A percentile compares a stretch with the other conserved stretches of the same genome.
Evolutionary conservation across 441 rosid species (phyloP).

Genomic region (Cnidoscolus chayamansa): DNA sequence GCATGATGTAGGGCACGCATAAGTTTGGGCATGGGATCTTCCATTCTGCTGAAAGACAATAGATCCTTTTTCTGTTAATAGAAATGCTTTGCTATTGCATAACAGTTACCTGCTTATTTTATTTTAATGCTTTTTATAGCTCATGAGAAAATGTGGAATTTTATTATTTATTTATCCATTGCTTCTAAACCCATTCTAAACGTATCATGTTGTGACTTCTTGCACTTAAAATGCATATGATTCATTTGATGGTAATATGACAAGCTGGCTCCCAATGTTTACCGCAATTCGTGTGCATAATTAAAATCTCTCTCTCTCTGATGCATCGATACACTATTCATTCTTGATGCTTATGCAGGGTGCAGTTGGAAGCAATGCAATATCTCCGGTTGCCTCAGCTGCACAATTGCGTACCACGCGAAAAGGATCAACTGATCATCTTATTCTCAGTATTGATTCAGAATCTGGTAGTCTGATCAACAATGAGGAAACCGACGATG

Average conservation of each 20-base stretch:
- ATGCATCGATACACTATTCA: slow-evolving; percentile 13
- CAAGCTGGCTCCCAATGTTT: background rate
- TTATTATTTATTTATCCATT: background rate
- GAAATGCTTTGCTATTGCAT: background rate
- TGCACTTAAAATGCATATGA: background rate
- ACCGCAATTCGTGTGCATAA: background rate
- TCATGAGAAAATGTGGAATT: background rate
- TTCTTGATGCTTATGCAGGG: slow-evolving; percentile 47
- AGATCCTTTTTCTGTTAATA: background rate
- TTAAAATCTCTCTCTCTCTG: background rate
- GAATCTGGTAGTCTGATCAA: slow-evolving; percentile 62
- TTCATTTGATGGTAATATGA: background rate
- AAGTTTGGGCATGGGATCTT: background rate
- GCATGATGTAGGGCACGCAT: background rate
- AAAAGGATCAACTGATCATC: slow-evolving; percentile 89
- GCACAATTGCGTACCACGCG: slow-evolving; percentile 74
- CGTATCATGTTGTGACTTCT: background rate
- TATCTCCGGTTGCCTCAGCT: slow-evolving; percentile 64
- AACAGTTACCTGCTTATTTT: background rate
- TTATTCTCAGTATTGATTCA: slow-evolving; percentile 64
- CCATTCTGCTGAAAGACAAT: background rate
- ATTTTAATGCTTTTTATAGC: background rate
- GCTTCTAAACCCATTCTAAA: background rate
- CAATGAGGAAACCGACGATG: slow-evolving; percentile 62
- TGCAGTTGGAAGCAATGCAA: slow-evolving; percentile 43